These are phyloP conservation scores for Fereydounia khargensis DNA, from an alignment of 1,284 basidiomycete species.

Conservation along the genomic window DNA sequence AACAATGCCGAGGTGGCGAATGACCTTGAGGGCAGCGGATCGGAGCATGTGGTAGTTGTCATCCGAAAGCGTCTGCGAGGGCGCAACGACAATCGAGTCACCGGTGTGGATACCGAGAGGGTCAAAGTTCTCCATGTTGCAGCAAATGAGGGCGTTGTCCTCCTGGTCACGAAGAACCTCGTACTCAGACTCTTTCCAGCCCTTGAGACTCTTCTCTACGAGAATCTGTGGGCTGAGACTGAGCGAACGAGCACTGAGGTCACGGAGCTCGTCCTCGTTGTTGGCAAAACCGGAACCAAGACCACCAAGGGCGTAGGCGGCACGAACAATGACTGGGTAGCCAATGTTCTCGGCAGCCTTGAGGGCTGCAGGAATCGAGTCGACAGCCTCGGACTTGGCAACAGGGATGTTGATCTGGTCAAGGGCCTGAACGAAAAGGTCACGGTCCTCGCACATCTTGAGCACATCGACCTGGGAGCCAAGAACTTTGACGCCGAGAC, in stretches of 20 bases:
- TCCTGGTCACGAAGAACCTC: conserved; percentile 97
- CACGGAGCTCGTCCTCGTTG: conserved; percentile 88
- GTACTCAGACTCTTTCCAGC: conserved; percentile 99
- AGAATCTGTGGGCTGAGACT: conserved; percentile 91
- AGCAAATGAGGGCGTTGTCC: conserved; percentile 83
- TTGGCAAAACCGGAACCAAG: conserved; percentile 98
- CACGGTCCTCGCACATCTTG: conserved; percentile 74
- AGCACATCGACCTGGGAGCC: conserved; percentile 91
- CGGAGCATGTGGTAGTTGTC: conserved; percentile 97
- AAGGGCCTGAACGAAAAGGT: conserved; percentile 93
- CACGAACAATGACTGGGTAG: conserved; percentile 96
- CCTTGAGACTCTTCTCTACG: conserved; percentile 97
- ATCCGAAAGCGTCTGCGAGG: conserved; percentile 94
- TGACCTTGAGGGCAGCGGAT: conserved; percentile 93
- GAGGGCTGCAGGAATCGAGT: conserved; percentile 88
- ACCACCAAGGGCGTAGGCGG: conserved; percentile 96
- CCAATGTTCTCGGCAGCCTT: conserved; percentile 86
- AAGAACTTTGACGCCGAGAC: conserved; percentile 88
- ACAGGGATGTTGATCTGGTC: conserved; percentile 98
- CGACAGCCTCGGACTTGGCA: conserved; percentile 94
- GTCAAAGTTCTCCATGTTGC: conserved; percentile 98
- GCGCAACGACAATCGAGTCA: conserved; percentile 99
- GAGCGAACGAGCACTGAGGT: conserved; percentile 87
- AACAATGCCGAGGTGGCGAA: conserved; percentile 94
- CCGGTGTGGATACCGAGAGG: conserved; percentile 99